phyloP scores from a whole-genome alignment of 2,329 filamentous ascomycete species.

The Nothopassalora personata region DNA sequence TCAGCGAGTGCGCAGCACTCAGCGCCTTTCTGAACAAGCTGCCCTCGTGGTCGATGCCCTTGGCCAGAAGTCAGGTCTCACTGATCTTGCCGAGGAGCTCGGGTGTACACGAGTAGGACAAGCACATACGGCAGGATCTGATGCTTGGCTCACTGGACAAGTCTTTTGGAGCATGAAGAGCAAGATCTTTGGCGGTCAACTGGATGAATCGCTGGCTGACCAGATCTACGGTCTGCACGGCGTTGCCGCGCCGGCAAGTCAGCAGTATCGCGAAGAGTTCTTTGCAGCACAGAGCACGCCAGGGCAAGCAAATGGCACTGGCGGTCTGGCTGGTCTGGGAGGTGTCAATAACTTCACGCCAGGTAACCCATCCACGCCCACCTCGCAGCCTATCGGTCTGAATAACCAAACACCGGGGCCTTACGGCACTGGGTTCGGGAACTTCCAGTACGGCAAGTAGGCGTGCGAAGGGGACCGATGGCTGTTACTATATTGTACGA shows the following conservation, averaged over 20 bases:
- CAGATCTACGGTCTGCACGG: conserved; percentile 89
- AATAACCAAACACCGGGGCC: conserved; percentile 18
- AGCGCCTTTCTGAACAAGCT: conserved; percentile 54
- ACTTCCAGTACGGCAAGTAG: conserved; percentile 13
- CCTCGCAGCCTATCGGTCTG: conserved; percentile 16
- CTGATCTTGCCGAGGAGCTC: conserved; percentile 88
- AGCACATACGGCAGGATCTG: conserved; percentile 88
- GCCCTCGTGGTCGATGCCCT: conserved; percentile 75
- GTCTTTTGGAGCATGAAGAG: conserved; percentile 93
- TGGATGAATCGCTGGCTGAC: conserved; percentile 74
- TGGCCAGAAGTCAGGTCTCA: conserved; percentile 84
- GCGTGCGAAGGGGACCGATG: not conserved
- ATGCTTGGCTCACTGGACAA: conserved; percentile 85
- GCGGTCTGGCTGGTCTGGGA: conserved; percentile 14
- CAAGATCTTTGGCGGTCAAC: conserved; percentile 76
- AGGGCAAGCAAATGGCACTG: conserved; percentile 20
- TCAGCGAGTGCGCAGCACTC: conserved; percentile 43
- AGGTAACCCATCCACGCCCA: conserved; percentile 19
- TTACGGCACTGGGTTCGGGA: conserved; percentile 9
- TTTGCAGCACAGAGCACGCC: conserved; percentile 41
- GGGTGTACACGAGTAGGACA: conserved; percentile 83
- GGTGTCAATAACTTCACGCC: conserved; percentile 14
- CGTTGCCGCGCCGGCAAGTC: conserved; percentile 50
- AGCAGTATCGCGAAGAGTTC: conserved; percentile 42
- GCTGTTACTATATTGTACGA: not conserved